Base-by-base conservation (phyloP, 2,329 filamentous ascomycete genomes). In the Ophiocordyceps sinensis region DNA sequence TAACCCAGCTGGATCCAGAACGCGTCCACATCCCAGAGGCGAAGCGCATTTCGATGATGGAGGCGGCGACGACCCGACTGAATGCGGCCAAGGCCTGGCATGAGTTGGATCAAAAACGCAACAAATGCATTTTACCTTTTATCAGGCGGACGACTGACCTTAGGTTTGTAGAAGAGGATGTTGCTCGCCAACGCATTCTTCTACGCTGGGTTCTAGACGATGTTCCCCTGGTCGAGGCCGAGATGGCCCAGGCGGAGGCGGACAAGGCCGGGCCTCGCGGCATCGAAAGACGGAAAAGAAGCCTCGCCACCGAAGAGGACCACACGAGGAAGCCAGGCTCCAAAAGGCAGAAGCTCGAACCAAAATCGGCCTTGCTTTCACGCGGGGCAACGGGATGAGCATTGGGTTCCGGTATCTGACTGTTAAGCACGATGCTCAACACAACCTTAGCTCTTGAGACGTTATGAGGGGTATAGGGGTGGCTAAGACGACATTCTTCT, bases 181-280 rank as follows among this genome's bases (percentile, higher is more conserved):
- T 44, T 42, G 34, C 40, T 32, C 42, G 44, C 37, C 50, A 49
- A 17, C 42, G 15, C 28, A 45, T 47, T 37, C 47, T 53, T 39
- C 28, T 51, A 37, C 44, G 42, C 49, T 56, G 55, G 55, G 45
- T 46, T 31, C 41, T 53, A 37, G 36, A 50, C 37, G 49, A 58
- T 45, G 36, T 51, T 30, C 46, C 44, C 29, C 36, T 52, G 37
- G 48, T 56, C 36, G 50, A 53, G 43, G 45, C 44, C 29, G 49
- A 56, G 47, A 21, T 37, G 21, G 21, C 35, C 19, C 38, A 40
- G 19, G 2, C 32, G 5, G 34, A 30, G 15, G 38, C 28, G 36
- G 13, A 21, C 23, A 21, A 36, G 26, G 38, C 14, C 9, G 12
- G 12, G 5, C 9, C 38, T 17, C 14, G 10, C 28, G 14, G 14